phyloP scores from a whole-genome alignment of 345 rosid species.

The Boechera divaricarpa region DNA sequence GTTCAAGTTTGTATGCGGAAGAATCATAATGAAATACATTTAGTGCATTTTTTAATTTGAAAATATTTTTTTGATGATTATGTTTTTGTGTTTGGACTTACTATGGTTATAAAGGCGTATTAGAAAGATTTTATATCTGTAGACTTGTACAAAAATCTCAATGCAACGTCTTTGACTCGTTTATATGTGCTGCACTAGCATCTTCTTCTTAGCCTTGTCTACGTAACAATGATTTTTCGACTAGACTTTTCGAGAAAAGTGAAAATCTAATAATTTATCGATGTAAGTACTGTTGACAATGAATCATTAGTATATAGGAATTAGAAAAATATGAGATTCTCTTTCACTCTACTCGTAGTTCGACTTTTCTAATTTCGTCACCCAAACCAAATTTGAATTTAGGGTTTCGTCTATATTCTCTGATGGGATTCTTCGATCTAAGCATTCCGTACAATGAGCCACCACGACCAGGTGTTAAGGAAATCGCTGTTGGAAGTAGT shows the following conservation, averaged over 20 bases:
- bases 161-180: too few relatives aligned
- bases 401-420: neutral
- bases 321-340: neutral
- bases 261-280: neutral
- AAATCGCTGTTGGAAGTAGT: neutral
- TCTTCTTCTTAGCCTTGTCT: too few relatives aligned
- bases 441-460: constrained; percentile 59
- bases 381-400: neutral
- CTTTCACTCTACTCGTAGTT: neutral
- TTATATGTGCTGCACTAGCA: too few relatives aligned
- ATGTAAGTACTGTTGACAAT: neutral
- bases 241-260: neutral
- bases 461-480: constrained; percentile 33
- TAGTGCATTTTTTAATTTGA: too few relatives aligned
- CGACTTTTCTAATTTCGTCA: neutral
- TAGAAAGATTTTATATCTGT: too few relatives aligned
- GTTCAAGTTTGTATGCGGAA: too few relatives aligned
- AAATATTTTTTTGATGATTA: too few relatives aligned
- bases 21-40: too few relatives aligned
- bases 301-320: neutral
- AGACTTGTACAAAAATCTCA: too few relatives aligned
- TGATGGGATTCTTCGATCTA: constrained; percentile 85
- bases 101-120: too few relatives aligned
- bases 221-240: too few relatives aligned
- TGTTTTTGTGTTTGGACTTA: too few relatives aligned